These are phyloP conservation scores for Sporisorium sorghi DNA, from an alignment of 1,284 basidiomycete genomes.

Conservation along the genomic window DNA sequence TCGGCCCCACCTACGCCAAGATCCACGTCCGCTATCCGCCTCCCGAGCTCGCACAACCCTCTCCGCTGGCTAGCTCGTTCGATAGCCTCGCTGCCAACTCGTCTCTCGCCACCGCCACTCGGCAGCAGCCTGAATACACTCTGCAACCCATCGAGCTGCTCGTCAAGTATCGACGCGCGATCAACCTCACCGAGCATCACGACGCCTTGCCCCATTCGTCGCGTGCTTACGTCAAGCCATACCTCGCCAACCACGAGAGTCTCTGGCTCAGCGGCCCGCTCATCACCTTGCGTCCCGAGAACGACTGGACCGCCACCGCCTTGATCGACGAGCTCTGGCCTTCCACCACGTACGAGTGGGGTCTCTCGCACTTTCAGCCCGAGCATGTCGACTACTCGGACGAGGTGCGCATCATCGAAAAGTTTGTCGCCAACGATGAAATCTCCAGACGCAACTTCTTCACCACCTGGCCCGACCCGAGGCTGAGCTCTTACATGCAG, in stretches of 20 bases:
- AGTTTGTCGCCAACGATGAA: constrained; percentile 42
- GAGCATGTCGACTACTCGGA: constrained; percentile 41
- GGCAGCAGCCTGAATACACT: background rate
- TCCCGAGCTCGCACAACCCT: constrained; percentile 41
- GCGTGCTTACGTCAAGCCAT: constrained; percentile 24
- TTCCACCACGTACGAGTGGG: constrained; percentile 79
- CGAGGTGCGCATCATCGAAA: constrained; percentile 49
- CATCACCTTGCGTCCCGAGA: constrained; percentile 67
- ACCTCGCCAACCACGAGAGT: constrained; percentile 45
- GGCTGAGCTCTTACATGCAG: constrained; percentile 56
- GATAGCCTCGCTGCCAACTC: constrained; percentile 54
- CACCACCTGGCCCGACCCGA: constrained; percentile 73
- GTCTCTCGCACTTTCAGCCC: constrained; percentile 65
- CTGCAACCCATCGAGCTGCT: constrained; percentile 56
- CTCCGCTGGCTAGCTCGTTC: constrained; percentile 30
- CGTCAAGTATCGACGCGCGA: constrained; percentile 42
- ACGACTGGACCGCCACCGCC: constrained; percentile 78
- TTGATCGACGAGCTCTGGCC: constrained; percentile 77
- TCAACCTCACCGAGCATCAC: constrained; percentile 26
- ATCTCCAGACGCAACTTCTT: constrained; percentile 67
- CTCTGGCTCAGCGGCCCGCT: constrained; percentile 68
- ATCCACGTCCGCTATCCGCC: constrained; percentile 66
- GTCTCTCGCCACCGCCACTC: constrained; percentile 16
- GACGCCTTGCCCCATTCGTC: constrained; percentile 21
- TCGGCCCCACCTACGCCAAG: constrained; percentile 59